Evolutionary conservation across 2,329 filamentous ascomycete species (phyloP), one percentile per base, ranked within the genome.

Genomic region (Lachnellula subtilissima): DNA sequence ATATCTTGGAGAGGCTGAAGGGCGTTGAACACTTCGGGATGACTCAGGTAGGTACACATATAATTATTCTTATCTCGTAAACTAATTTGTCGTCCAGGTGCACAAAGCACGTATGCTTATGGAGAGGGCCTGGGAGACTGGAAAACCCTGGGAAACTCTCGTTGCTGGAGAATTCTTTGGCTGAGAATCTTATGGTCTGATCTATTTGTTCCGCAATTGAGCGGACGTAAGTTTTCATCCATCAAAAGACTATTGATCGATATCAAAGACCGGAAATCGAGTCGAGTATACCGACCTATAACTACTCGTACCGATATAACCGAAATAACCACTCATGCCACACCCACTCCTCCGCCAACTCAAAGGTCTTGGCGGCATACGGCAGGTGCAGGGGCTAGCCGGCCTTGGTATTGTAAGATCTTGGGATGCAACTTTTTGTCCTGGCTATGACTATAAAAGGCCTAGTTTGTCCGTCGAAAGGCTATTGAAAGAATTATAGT

Each of bases 21-120:
- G 79, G 79, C 17, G 81, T 90, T 1, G 88, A 93, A 72, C 82
- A 79, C 5, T 85, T 86, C 60, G 89, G 89, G 4, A 85, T 93
- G 82, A 87, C 83, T 58, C 88, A 93, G 76, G 87, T 48, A 39
- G 15, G 36, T 43, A 22, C 12, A 19, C 17, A 22, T 25, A 5
- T 35, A 2, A 19, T 25, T 12, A 22, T 22, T 22, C n/a, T 19
- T 22, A 12, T 45, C 11, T 45, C 42, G 7, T 23, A 9, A n/a
- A 35, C 36, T 49, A 22, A 56, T 87, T 3, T 64, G 1, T 15
- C 28, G 14, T 8, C 19, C 25, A 56, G 50, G 77, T 85, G 17
- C 75, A 78, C 55, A 78, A 79, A 62, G 86, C 87, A 43, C 78
- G 83, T 55, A 75, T 72, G 48, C 70, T 91, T 43, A 87, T 91